phyloP scores from a whole-genome alignment of 2,329 filamentous ascomycete species.

The Xylariaceae sp. region DNA sequence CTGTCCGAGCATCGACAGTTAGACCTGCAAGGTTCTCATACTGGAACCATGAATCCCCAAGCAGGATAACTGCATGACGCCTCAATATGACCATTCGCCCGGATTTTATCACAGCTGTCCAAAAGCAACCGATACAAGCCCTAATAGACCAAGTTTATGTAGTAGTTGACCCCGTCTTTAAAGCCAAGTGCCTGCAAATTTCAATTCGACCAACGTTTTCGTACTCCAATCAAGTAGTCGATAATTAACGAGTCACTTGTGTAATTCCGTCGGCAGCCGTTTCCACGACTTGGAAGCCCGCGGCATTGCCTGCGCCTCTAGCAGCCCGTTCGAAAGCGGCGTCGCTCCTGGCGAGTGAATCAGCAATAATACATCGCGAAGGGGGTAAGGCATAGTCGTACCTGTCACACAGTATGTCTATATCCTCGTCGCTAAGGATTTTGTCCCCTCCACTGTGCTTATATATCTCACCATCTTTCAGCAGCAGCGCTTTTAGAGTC shows the following conservation, averaged over 20 bases:
- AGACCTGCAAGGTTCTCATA: not conserved
- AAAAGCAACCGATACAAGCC: constrained; percentile 19
- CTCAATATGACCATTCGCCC: not conserved
- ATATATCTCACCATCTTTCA: constrained; percentile 75
- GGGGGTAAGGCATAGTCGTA: constrained; percentile 28
- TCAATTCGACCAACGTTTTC: not conserved
- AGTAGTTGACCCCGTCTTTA: constrained; percentile 1
- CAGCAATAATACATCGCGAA: constrained; percentile 11
- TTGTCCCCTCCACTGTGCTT: constrained; percentile 64
- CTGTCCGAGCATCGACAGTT: not conserved
- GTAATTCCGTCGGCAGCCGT: constrained; percentile 65
- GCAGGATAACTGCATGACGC: constrained; percentile 2
- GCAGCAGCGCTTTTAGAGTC: constrained; percentile 64
- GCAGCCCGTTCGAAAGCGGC: constrained; percentile 73
- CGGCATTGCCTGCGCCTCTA: constrained; percentile 75
- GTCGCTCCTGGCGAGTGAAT: constrained; percentile 52
- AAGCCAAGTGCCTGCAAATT: constrained; percentile 10
- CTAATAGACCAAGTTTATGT: not conserved
- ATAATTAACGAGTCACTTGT: constrained; percentile 30
- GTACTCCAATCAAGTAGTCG: not conserved
- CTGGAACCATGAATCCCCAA: not conserved
- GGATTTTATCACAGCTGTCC: constrained; percentile 6
- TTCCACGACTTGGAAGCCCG: constrained; percentile 78
- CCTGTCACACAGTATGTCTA: constrained; percentile 81
- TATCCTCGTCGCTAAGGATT: constrained; percentile 75